Evolutionary conservation across 495 filamentous ascomycete genomes (phyloP), one percentile per base, ranked within the genome.

Genomic region (Pseudotulostoma volvatum): DNA sequence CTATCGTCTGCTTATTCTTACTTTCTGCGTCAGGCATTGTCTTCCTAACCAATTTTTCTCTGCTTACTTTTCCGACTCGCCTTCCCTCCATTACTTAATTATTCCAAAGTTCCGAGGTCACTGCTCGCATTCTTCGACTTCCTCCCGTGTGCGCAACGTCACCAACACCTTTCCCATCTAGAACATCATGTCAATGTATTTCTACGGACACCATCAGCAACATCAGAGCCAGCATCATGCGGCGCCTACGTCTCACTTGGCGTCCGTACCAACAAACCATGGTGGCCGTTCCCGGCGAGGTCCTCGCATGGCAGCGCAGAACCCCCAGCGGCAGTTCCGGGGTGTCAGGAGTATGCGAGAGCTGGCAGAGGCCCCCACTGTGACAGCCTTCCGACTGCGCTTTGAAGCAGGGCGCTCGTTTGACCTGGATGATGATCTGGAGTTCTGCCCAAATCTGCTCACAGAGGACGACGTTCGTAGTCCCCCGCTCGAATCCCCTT

Each of bases 351-450:
- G 77, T 49, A 84, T 84, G 71, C 85, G 90, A 59, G 92, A 96
- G 57, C 60, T 87, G 38, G 81, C 78, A 48, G 86, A 94, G 51
- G 68, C 76, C 34, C 74, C 76, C 28, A 69, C 76, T 23, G 68
- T 86, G 33, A 69, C 69, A 34, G 74, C 77, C 43, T 93, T 84
- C 61, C 80, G 87, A 41, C 71, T 74, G 31, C 73, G 81, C 52
- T 93, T 92, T 54, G 87, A 96, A 57, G 82, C 86, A 46, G 84
- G 80, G 33, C 77, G 85, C 39, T 94, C 87, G 16, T 99, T 99
- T 54, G 90, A 99, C 48, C 67, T 99, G 47, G 88, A 95, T 48
- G 90, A 97, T 54, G 90, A 97, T 56, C 66, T 95, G 62, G 80
- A 93, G 56, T 97, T 97, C 61, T 95, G 90, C 55, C 90, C 90